Evolutionary conservation across 1,284 basidiomycete species (phyloP), one percentile per base, ranked within the genome.

Genomic region (Trichosporon faecale): DNA sequence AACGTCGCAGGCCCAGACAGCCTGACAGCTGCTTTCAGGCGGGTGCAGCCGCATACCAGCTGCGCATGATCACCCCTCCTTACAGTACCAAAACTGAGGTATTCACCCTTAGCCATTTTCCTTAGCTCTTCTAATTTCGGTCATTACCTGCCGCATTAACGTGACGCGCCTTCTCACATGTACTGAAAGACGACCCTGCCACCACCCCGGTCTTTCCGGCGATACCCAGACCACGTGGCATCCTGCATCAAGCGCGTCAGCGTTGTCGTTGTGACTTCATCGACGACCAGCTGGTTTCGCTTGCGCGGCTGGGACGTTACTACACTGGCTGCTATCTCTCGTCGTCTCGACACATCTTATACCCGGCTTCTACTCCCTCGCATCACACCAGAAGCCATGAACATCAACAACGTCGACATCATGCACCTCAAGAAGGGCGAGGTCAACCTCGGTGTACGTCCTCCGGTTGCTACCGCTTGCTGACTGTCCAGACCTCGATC

Each of bases 401-500:
- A 77, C 74, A 83, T 82, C 72, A 77, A 79, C 73, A 73, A 74
- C 11, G 82, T 84, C 63, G 79, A 82, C 68, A 82, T 85, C 66
- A 69, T 77, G 33, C 81, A 88, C 76, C 88, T 96, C 83, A 96
- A 96, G 86, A 86, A 88, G 68, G 94, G 94, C 75, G 94, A 97
- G 86, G 91, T 96, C 80, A 95, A 96, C 87, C 89, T 96, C 76
- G 94, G 94, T 75, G 94, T 96, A 84, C 75, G 93, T 87, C 16
- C 1, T 2, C 7, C 14, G 0, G 33, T 11, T 18, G 35, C 37
- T 3, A 0, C 5, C 33, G 21, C 44, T 35, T 21, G 27, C 57
- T 67, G 35, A 67, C 66, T 35, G 40, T 25, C 14, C 78, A 95
- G 92, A 99, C 96, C 68, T 98, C 96, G 64, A 99, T 99, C 84